Percentiles rank a stretch among this genome's conserved stretches.
Evolutionary conservation across 441 rosid species (phyloP).

Genomic region (Euphorbia celastroides): DNA sequence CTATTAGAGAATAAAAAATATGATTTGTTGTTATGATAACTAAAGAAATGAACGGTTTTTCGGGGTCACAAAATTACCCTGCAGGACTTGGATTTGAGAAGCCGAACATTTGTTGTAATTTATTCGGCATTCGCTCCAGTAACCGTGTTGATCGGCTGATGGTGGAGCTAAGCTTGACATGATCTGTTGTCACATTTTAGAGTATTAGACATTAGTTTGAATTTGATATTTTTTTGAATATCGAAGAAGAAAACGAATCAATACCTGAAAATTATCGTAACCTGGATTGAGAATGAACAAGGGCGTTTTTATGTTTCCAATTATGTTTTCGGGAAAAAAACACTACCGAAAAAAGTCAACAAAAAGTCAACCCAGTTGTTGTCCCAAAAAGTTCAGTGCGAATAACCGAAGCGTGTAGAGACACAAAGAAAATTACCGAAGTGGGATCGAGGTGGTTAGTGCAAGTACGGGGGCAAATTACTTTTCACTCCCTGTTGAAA

Average conservation of each 20-base stretch:
- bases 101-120: conserved; percentile 65
- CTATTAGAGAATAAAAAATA: conserved; percentile 35
- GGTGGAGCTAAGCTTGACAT: conserved; percentile 67
- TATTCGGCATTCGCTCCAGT: conserved; percentile 76
- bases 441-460: conserved; percentile 66
- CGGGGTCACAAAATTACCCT: conserved; percentile 39
- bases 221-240: neutral
- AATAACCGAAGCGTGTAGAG: neutral
- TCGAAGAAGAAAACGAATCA: neutral
- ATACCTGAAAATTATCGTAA: conserved; percentile 89
- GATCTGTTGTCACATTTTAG: conserved; percentile 18
- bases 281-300: conserved; percentile 81
- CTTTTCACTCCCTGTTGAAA: conserved; percentile 43
- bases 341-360: conserved; percentile 42
- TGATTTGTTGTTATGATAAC: neutral
- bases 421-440: conserved; percentile 43
- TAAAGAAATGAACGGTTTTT: conserved; percentile 7
- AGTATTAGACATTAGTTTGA: conserved; percentile 5
- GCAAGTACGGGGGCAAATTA: conserved; percentile 60
- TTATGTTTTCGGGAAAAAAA: conserved; percentile 81
- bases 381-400: neutral
- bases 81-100: conserved; percentile 59
- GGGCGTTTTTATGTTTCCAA: conserved; percentile 57
- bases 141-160: conserved; percentile 84
- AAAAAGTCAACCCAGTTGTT: conserved; percentile 1